Evolutionary conservation across 805 yeast species (phyloP).

Genomic region (Vanderwaltozyma polyspora): DNA sequence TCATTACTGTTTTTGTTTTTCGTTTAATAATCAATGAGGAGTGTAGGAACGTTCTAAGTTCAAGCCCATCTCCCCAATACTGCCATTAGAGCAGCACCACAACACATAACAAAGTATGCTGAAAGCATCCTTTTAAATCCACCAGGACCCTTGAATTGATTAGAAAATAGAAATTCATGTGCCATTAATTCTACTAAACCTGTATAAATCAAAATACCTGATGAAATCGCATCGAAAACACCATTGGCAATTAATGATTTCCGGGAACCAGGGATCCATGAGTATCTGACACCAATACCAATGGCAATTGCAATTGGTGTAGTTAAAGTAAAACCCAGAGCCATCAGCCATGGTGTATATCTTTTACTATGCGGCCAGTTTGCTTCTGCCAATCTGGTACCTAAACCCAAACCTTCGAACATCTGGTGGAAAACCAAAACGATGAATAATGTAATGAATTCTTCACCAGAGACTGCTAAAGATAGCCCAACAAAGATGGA

Average conservation of each 20-base stretch:
- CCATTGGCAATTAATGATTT: conserved; percentile 58
- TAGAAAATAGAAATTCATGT: conserved; percentile 50
- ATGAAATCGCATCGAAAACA: conserved; percentile 59
- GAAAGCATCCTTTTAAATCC: conserved; percentile 39
- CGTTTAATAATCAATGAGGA: too few relatives aligned
- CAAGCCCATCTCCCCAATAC: conserved; percentile 68
- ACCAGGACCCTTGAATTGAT: conserved; percentile 50
- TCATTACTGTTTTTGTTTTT: too few relatives aligned
- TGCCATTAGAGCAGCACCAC: conserved; percentile 65
- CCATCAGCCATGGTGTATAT: conserved; percentile 48
- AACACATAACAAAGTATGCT: conserved; percentile 34
- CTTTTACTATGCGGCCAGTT: conserved; percentile 37
- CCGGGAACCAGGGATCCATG: conserved; percentile 49
- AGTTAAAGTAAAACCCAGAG: conserved; percentile 39
- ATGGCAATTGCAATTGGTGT: conserved; percentile 71
- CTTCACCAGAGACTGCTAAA: conserved; percentile 67
- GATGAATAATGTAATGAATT: conserved; percentile 57
- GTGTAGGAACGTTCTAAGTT: too few relatives aligned
- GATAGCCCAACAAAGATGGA: conserved; percentile 74
- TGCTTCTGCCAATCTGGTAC: conserved; percentile 58
- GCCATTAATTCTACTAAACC: conserved; percentile 75
- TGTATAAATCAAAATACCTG: conserved; percentile 70
- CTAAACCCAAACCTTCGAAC: conserved; percentile 81
- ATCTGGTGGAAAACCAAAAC: conserved; percentile 67
- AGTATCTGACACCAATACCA: conserved; percentile 62